Base-by-base conservation (phyloP, 768 basidiomycete genomes). In the Pleurotus sapidus region DNA sequence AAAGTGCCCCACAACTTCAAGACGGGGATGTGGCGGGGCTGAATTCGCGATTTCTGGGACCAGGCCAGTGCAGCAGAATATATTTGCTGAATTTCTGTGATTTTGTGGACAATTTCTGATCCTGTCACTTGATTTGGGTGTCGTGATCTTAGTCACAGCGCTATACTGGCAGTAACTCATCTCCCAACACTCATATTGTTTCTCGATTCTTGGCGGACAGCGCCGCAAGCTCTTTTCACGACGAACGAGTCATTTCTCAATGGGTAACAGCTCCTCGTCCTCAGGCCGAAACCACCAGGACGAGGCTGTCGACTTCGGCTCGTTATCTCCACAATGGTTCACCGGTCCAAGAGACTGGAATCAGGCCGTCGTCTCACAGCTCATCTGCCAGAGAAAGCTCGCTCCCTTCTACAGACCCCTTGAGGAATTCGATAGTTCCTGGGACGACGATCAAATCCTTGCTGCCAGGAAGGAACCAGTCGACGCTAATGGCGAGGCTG, bases 361-460 rank as follows among this genome's bases (percentile, higher is more conserved):
- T 68, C 91, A 95, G 63, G 71, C 84, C 55, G 75, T 91, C 59
- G 95, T 96, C 61, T 87, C 89, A 59, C 88, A 91, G 72, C 83
- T 96, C 67, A 94, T 99, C 70, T 76, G 88, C 65, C 87, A 91
- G 63, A 87, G 93, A 69, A 88, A 83, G 65, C 83, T 99, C 42
- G 94, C 95, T 0, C 97, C 97, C 1, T 98, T 98, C 74, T 98
- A 98, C 71, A 84, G 94, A 37, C 96, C 97, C 11, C 79, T 99
- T 45, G 94, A 97, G 68, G 96, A 98, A 61, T 97, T 91, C 68
- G 86, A 89, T 30, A 87, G 90, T 12, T 81, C 83, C 43, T 98
- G 93, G 93, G 87, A 91, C 60, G 89, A 93, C 64, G 92, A 93
- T 53, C 87, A 87, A 68, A 88, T 98, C 59, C 82, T 94, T 24